phyloP scores from a whole-genome alignment of 2,329 filamentous ascomycete genomes.

The Colletotrichum lini region DNA sequence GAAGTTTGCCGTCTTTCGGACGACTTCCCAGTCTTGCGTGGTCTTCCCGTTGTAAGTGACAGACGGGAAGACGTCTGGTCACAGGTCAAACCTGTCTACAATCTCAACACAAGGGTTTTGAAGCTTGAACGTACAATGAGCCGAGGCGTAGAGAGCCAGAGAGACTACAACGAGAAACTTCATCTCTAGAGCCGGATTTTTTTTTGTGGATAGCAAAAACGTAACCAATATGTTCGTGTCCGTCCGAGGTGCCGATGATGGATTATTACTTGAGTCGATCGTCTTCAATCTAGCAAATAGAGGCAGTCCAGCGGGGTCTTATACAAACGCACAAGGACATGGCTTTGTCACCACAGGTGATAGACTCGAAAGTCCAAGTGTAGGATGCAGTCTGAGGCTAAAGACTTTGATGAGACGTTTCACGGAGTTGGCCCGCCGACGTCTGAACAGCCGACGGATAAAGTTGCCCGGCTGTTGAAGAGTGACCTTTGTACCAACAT shows the following conservation, averaged over 20 bases:
- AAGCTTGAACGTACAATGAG: conserved; percentile 53
- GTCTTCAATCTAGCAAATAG: not conserved
- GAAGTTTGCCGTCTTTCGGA: conserved; percentile 64
- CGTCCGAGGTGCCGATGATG: not conserved
- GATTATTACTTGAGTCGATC: not conserved
- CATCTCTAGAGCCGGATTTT: not conserved
- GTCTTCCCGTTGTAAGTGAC: conserved; percentile 51
- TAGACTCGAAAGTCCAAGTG: not conserved
- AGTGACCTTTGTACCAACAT: not conserved
- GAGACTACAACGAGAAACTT: not conserved
- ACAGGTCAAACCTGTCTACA: conserved; percentile 14
- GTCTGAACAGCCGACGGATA: conserved; percentile 37
- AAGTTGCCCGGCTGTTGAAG: conserved; percentile 22
- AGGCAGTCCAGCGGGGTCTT: not conserved
- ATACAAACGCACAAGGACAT: not conserved
- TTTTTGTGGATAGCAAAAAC: not conserved
- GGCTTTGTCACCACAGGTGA: not conserved
- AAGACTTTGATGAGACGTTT: not conserved
- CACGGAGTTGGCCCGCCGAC: conserved; percentile 42
- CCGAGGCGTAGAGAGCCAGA: conserved; percentile 48
- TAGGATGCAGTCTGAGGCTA: not conserved
- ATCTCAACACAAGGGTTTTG: not conserved
- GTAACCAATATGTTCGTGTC: not conserved
- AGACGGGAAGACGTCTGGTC: conserved; percentile 58
- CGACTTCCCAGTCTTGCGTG: conserved; percentile 61